These are phyloP conservation scores for Tolypocladium ophioglossoides DNA, from an alignment of 2,329 filamentous ascomycete genomes.

Conservation along the genomic window DNA sequence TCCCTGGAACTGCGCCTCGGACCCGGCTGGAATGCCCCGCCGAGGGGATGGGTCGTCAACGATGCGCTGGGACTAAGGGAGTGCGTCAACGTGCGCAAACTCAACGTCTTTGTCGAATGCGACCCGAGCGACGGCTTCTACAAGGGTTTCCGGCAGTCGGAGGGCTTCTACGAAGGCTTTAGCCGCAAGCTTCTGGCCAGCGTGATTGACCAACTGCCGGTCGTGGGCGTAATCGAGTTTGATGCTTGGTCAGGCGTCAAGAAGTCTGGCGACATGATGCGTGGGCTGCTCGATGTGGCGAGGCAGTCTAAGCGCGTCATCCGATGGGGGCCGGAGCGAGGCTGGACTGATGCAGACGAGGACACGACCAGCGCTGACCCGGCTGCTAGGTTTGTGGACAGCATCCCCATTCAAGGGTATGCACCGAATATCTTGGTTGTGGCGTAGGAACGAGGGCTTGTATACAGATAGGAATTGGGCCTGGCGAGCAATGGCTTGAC, in stretches of 20 bases:
- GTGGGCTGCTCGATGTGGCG: slow-evolving; percentile 43
- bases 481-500: background rate
- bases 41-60: slow-evolving; percentile 59
- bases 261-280: slow-evolving; percentile 55
- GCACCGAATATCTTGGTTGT: slow-evolving; percentile 8
- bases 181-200: slow-evolving; percentile 44
- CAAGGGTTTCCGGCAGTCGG: slow-evolving; percentile 53
- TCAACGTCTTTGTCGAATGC: slow-evolving; percentile 61
- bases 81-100: slow-evolving; percentile 44
- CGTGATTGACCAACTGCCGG: slow-evolving; percentile 47
- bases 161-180: slow-evolving; percentile 63
- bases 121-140: slow-evolving; percentile 61
- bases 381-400: slow-evolving; percentile 2
- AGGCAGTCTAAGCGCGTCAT: slow-evolving; percentile 39
- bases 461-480: background rate
- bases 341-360: slow-evolving; percentile 49
- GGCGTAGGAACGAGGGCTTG: slow-evolving; percentile 3
- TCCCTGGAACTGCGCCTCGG: slow-evolving; percentile 61
- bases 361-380: slow-evolving; percentile 4
- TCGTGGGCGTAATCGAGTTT: slow-evolving; percentile 51
- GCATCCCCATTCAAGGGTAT: slow-evolving; percentile 7
- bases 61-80: slow-evolving; percentile 52
- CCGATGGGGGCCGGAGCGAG: slow-evolving; percentile 57
- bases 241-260: slow-evolving; percentile 59
- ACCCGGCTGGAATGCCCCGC: slow-evolving; percentile 62